A percentile compares a stretch with the other conserved stretches of the same genome.
These are phyloP conservation scores for Gaillardinia entomophila DNA, from an alignment of 805 yeast genomes.

Conservation along the genomic window DNA sequence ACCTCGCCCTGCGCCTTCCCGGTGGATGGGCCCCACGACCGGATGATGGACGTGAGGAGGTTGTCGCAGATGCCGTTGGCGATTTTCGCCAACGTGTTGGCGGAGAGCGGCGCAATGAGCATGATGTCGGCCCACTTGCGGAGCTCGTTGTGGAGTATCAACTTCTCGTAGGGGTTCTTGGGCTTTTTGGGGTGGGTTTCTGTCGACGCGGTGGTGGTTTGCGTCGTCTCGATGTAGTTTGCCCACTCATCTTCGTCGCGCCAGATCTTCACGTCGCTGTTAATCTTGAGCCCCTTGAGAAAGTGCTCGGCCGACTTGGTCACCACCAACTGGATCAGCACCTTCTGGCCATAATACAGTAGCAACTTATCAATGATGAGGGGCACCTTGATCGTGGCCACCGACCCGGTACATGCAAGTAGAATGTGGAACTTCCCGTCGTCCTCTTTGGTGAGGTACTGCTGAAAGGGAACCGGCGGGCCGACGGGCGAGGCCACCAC, in stretches of 20 bases:
- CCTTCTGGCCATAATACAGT: constrained; percentile 66
- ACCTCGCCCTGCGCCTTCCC: constrained; percentile 6
- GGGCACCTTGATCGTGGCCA: constrained; percentile 93
- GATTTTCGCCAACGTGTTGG: constrained; percentile 40
- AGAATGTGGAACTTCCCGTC: constrained; percentile 84
- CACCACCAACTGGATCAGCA: constrained; percentile 79
- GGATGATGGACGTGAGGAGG: constrained; percentile 34
- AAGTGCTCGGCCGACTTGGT: constrained; percentile 79
- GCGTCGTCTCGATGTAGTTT: constrained; percentile 24
- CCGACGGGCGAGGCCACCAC: constrained; percentile 52
- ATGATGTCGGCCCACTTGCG: constrained; percentile 44
- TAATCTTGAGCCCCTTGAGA: constrained; percentile 50
- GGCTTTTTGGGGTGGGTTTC: constrained; percentile 12
- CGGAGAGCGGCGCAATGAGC: constrained; percentile 42
- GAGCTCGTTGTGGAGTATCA: constrained; percentile 39
- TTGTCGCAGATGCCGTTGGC: constrained; percentile 41
- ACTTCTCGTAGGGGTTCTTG: constrained; percentile 15
- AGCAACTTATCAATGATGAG: constrained; percentile 80
- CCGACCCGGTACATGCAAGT: constrained; percentile 93
- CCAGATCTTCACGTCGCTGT: constrained; percentile 80
- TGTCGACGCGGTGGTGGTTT: constrained; percentile 10
- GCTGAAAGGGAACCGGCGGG: constrained; percentile 70
- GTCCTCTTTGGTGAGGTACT: constrained; percentile 65
- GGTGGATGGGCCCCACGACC: constrained; percentile 34
- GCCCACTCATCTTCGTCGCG: constrained; percentile 93